A percentile compares a stretch with the other conserved stretches of the same genome.
These are phyloP conservation scores for Dissoconium aciculare DNA, from an alignment of 2,329 filamentous ascomycete species.

Conservation along the genomic window DNA sequence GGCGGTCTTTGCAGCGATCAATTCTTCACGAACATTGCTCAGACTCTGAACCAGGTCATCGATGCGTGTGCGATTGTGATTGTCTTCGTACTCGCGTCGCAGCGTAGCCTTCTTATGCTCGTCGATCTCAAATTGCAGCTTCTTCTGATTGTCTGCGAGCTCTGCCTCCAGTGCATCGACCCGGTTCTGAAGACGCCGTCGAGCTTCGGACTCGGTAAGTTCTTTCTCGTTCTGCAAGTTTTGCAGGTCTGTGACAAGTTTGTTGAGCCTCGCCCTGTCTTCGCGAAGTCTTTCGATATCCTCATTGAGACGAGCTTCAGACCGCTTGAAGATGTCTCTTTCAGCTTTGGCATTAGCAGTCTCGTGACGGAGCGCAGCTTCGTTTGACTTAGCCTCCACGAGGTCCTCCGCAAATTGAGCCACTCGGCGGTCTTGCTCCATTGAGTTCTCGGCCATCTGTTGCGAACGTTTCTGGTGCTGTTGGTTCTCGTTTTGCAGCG, in stretches of 20 bases:
- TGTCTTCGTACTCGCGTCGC: slow-evolving; percentile 78
- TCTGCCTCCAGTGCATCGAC: slow-evolving; percentile 70
- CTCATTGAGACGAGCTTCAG: slow-evolving; percentile 73
- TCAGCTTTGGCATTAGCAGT: slow-evolving; percentile 87
- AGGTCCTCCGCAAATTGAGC: slow-evolving; percentile 90
- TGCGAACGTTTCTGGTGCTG: slow-evolving; percentile 76
- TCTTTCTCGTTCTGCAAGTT: slow-evolving; percentile 86
- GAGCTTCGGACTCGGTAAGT: slow-evolving; percentile 63
- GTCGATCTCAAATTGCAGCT: slow-evolving; percentile 67
- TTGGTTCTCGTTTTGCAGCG: slow-evolving; percentile 68
- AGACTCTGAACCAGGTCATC: slow-evolving; percentile 77
- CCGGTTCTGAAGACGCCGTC: slow-evolving; percentile 62
- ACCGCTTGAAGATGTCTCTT: slow-evolving; percentile 86
- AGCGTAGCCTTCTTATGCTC: slow-evolving; percentile 69
- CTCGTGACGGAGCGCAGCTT: slow-evolving; percentile 81
- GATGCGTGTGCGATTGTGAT: slow-evolving; percentile 78
- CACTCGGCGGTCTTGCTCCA: slow-evolving; percentile 76
- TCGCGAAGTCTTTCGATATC: slow-evolving; percentile 76
- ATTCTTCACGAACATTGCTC: slow-evolving; percentile 68
- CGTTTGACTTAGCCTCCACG: slow-evolving; percentile 64
- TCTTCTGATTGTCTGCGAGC: slow-evolving; percentile 62
- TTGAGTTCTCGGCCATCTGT: slow-evolving; percentile 62
- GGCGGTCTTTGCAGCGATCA: slow-evolving; percentile 71
- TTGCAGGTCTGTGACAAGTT: slow-evolving; percentile 68
- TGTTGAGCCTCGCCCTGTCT: slow-evolving; percentile 72